These are phyloP conservation scores for Quercus suber DNA, from an alignment of 306 rosid species.

Conservation along the genomic window DNA sequence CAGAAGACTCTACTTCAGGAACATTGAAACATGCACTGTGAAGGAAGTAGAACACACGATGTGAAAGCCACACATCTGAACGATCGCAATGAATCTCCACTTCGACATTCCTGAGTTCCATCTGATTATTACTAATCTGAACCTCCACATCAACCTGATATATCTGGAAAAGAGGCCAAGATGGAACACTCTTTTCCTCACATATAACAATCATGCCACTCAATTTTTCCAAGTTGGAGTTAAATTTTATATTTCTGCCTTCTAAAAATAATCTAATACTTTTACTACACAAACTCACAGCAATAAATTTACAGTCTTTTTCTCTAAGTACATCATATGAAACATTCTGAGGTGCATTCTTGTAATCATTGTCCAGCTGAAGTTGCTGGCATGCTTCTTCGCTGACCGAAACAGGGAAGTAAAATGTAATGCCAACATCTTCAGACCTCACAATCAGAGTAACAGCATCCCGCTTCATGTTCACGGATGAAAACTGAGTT, in stretches of 20 bases:
- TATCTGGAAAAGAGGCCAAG: constrained; percentile 73
- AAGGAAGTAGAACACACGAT: constrained; percentile 61
- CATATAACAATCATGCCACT: constrained; percentile 44
- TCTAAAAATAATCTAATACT: constrained; percentile 42
- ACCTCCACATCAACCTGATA: constrained; percentile 47
- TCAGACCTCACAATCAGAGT: constrained; percentile 42
- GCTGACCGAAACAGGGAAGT: constrained; percentile 56
- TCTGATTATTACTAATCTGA: constrained; percentile 27
- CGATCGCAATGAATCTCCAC: constrained; percentile 58
- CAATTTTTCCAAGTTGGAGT: constrained; percentile 56
- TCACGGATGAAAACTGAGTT: constrained; percentile 30
- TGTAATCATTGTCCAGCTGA: constrained; percentile 35
- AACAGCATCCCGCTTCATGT: constrained; percentile 32
- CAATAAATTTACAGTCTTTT: constrained; percentile 39
- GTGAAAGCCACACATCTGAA: constrained; percentile 70
- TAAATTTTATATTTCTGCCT: constrained; percentile 37
- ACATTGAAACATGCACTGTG: constrained; percentile 41
- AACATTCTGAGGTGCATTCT: constrained; percentile 26
- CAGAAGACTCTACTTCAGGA: constrained; percentile 50
- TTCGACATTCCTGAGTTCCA: constrained; percentile 28
- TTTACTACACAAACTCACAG: constrained; percentile 46
- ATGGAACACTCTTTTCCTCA: constrained; percentile 44
- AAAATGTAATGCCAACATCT: constrained; percentile 45
- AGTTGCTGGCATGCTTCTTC: constrained; percentile 37
- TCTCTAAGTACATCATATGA: constrained; percentile 38